phyloP scores from a whole-genome alignment of 257 asterid genomes.

The Forsythia suspensa region DNA sequence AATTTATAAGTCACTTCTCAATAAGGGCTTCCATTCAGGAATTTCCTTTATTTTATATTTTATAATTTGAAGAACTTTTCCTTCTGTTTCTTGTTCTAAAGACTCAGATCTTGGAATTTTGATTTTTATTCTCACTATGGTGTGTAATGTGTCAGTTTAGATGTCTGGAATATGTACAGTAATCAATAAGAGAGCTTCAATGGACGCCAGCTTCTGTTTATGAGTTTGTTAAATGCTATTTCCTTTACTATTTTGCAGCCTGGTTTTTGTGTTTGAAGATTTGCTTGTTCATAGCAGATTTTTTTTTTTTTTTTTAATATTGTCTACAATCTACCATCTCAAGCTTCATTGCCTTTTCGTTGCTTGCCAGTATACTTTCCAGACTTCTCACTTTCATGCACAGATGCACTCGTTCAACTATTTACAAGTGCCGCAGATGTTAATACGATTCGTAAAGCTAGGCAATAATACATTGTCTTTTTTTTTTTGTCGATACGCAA shows the following conservation, averaged over 20 bases:
- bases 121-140: neutral
- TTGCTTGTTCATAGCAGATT: too few relatives aligned
- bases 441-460: too few relatives aligned
- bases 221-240: neutral
- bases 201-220: neutral
- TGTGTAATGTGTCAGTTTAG: neutral
- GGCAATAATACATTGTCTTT: too few relatives aligned
- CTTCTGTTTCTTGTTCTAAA: neutral
- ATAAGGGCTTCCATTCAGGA: constrained; percentile 41
- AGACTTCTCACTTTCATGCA: too few relatives aligned
- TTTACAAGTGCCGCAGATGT: too few relatives aligned
- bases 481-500: too few relatives aligned
- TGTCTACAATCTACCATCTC: too few relatives aligned
- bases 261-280: neutral
- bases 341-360: too few relatives aligned
- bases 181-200: neutral
- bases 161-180: neutral
- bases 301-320: too few relatives aligned
- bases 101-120: neutral
- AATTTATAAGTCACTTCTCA: constrained; percentile 47
- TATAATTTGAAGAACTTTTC: neutral
- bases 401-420: too few relatives aligned
- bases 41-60: constrained; percentile 14
- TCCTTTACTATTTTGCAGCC: neutral
- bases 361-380: too few relatives aligned